Conservation (phyloP, 129 eudicot species). For the Smallanthus sonchifolius region DNA sequence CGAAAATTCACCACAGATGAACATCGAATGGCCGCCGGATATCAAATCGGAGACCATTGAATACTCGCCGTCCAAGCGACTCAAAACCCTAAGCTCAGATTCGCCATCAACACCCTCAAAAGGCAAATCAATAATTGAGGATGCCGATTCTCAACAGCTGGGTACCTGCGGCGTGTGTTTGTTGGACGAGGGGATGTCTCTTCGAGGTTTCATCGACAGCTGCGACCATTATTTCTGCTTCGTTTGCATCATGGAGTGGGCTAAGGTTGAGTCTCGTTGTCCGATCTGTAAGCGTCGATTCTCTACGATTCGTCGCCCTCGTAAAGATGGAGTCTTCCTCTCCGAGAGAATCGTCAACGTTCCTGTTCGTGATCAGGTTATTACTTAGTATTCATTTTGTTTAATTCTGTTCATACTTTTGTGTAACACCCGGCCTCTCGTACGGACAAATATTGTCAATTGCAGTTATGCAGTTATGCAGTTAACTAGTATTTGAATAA, state of each 20-base stretch:
- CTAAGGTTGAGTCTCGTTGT: slow-evolving; percentile 82
- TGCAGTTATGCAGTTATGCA: too few relatives aligned
- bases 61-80: slow-evolving; percentile 35
- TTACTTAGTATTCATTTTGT: background rate
- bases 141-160: background rate
- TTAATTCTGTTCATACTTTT: background rate
- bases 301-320: slow-evolving; percentile 55
- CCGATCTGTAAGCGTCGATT: slow-evolving; percentile 89
- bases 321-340: slow-evolving; percentile 46
- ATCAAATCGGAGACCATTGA: slow-evolving; percentile 14
- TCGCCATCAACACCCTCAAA: slow-evolving; percentile 34
- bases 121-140: slow-evolving; percentile 48
- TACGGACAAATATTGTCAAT: too few relatives aligned
- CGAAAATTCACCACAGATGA: background rate
- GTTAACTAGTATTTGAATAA: too few relatives aligned
- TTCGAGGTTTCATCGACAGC: slow-evolving; percentile 66
- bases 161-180: slow-evolving; percentile 71
- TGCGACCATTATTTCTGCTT: slow-evolving; percentile 87
- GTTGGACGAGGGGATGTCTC: slow-evolving; percentile 45
- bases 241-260: slow-evolving; percentile 90
- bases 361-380: slow-evolving; percentile 89
- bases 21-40: background rate
- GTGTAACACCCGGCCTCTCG: too few relatives aligned
- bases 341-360: slow-evolving; percentile 53
- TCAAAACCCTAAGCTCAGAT: slow-evolving; percentile 38